A percentile compares a stretch with the other conserved stretches of the same genome.
phyloP scores from a whole-genome alignment of 176 grass and related monocot species.

The Secale cereale region DNA sequence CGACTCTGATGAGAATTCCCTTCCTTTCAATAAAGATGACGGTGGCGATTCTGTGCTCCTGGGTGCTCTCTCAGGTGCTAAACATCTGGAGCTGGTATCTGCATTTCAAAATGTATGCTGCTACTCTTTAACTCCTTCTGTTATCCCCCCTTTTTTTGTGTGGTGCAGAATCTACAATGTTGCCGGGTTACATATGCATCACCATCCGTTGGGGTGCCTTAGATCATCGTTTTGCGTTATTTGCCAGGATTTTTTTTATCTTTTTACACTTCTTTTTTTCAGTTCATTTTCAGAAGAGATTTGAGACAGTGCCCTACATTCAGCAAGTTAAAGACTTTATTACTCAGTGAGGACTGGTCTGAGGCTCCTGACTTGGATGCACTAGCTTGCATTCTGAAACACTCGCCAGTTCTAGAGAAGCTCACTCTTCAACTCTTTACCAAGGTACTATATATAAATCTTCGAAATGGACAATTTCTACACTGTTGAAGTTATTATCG shows the following conservation, averaged over 20 bases:
- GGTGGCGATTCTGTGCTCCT: neutral
- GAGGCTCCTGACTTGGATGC: neutral
- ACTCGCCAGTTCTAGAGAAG: constrained; percentile 14
- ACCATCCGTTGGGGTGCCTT: no score
- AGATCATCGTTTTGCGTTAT: no score
- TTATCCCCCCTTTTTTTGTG: neutral
- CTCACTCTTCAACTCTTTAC: constrained; percentile 7
- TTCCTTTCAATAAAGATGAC: neutral
- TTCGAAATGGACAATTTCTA: neutral
- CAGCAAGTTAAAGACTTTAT: constrained; percentile 13
- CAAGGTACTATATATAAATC: neutral
- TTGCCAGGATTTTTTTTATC: no score
- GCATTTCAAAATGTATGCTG: neutral
- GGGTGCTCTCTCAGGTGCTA: neutral
- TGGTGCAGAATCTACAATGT: neutral
- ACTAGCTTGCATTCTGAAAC: neutral
- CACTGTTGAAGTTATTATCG: neutral
- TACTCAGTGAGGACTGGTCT: neutral
- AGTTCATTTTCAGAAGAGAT: constrained; percentile 15
- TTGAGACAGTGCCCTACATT: constrained; percentile 5
- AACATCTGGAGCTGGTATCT: neutral
- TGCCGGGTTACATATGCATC: no score
- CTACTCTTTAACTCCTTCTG: neutral
- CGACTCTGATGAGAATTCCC: neutral
- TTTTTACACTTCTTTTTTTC: neutral